phyloP scores from a whole-genome alignment of 805 yeast genomes.

The Candida qinlingensis region DNA sequence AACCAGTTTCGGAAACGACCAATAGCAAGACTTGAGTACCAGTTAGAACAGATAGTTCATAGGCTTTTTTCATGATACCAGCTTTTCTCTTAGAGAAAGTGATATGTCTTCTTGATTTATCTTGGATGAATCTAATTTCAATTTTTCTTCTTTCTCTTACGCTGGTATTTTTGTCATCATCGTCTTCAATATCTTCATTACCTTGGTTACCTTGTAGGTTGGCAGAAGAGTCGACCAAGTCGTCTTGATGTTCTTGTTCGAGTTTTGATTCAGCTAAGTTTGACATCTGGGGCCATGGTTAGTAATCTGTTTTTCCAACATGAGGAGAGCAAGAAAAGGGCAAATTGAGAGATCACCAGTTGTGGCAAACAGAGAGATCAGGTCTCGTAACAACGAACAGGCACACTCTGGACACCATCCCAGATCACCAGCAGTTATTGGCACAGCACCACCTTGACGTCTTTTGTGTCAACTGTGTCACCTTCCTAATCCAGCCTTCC shows the following conservation, averaged over 20 bases:
- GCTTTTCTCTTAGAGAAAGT: slow-evolving; percentile 98
- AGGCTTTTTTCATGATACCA: slow-evolving; percentile 99
- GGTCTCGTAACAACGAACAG: too few relatives aligned
- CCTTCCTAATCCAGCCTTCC: slow-evolving; percentile 7
- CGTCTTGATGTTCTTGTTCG: slow-evolving; percentile 19
- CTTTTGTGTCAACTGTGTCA: slow-evolving; percentile 6
- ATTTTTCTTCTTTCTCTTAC: slow-evolving; percentile 76
- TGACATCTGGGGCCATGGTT: slow-evolving; percentile 12
- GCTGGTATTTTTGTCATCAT: slow-evolving; percentile 40
- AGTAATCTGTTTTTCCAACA: not conserved
- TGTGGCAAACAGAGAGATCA: too few relatives aligned
- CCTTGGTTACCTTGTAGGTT: slow-evolving; percentile 10
- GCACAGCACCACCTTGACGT: not conserved
- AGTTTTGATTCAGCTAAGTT: slow-evolving; percentile 22
- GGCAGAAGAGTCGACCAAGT: slow-evolving; percentile 15
- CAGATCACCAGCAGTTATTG: too few relatives aligned
- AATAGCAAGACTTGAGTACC: slow-evolving; percentile 94
- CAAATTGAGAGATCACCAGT: not conserved
- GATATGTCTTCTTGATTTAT: slow-evolving; percentile 95
- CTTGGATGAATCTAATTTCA: slow-evolving; percentile 95
- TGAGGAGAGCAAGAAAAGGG: not conserved
- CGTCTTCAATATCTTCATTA: slow-evolving; percentile 35
- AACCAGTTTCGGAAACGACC: slow-evolving; percentile 97
- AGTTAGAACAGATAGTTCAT: slow-evolving; percentile 91
- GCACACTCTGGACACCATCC: too few relatives aligned